These are phyloP conservation scores for Myriosclerotinia scirpicola DNA, from an alignment of 2,329 filamentous ascomycete genomes.

Conservation along the genomic window DNA sequence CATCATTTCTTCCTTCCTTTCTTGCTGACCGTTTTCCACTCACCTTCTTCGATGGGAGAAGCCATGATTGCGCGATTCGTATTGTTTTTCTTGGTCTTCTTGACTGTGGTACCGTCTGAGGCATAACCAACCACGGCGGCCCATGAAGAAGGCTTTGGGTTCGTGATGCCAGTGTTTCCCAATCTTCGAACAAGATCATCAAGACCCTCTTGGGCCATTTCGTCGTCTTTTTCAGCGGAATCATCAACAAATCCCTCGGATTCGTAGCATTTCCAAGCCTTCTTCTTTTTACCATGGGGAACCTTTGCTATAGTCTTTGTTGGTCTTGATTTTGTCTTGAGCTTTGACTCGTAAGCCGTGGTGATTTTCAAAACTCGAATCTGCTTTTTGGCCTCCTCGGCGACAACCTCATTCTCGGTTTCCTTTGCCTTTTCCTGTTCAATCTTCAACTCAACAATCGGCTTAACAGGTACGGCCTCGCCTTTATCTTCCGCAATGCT, in stretches of 20 bases:
- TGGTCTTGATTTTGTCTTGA: background rate
- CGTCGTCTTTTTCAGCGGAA: background rate
- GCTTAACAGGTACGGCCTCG: no score
- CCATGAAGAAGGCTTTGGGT: constrained; percentile 1
- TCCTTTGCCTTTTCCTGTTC: background rate
- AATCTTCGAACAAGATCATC: constrained; percentile 4
- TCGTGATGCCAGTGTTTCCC: background rate
- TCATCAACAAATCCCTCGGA: background rate
- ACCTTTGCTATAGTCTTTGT: background rate
- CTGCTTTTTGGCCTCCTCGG: background rate
- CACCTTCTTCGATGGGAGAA: background rate
- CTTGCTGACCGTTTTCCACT: constrained; percentile 18
- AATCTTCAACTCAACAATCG: background rate
- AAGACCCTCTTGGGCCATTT: constrained; percentile 9
- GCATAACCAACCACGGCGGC: background rate
- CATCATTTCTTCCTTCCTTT: constrained; percentile 20
- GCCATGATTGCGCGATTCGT: background rate
- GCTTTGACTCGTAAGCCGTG: background rate
- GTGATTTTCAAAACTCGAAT: constrained; percentile 13
- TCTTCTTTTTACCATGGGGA: background rate
- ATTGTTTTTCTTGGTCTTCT: background rate
- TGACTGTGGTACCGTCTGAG: background rate
- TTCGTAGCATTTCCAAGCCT: background rate
- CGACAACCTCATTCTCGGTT: background rate
- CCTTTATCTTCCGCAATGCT: background rate